Base-by-base conservation (phyloP, 768 basidiomycete species). In the Dictyophora rubrovolvata region DNA sequence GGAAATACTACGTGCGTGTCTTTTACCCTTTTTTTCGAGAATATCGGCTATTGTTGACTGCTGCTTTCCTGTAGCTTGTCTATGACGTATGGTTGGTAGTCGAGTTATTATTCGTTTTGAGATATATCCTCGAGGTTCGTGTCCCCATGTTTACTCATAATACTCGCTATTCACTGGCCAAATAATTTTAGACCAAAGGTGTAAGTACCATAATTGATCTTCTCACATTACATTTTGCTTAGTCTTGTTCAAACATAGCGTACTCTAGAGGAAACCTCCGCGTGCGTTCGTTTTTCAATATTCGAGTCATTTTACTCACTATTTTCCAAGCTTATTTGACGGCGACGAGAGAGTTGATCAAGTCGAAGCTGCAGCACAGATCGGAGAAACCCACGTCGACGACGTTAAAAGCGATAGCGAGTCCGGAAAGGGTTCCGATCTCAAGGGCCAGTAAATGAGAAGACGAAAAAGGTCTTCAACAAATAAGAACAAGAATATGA, bases 261-360 rank as follows among this genome's bases (percentile, higher is more conserved):
- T 61, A 81, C 86, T 17, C 78, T 90, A 62, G 87, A 90, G 69
- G 88, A 90, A 74, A 89, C 87, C 17, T 84, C 87, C 9, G 85
- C 79, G 56, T 58, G 35, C 35, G 53, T 54, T 54, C 18, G 14
- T 5, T 54, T 5, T 42, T 42, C 42, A 14, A 12, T 9, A 4
- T n/a, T 20, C 3, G 5, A 10, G 5, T 5, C 16, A 57, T 57
- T 48, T 55, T 23, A 36, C 33, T 36, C 16, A 28, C 28, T 55
- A 49, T 54, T 63, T 61, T 3, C 14, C 4, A 2, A 51, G 50
- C 35, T 68, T 89, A 55, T 90, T 89, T 74, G 87, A 90, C 63
- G 87, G 85, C 35, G 80, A 82, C 11, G 79, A 81, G 1, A 79
- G 74, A 20, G 66, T 79, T 28, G 64, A 70, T 10, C 65, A 62